Base-by-base conservation (phyloP, 2,329 filamentous ascomycete genomes). In the Myriosclerotinia scirpicola region DNA sequence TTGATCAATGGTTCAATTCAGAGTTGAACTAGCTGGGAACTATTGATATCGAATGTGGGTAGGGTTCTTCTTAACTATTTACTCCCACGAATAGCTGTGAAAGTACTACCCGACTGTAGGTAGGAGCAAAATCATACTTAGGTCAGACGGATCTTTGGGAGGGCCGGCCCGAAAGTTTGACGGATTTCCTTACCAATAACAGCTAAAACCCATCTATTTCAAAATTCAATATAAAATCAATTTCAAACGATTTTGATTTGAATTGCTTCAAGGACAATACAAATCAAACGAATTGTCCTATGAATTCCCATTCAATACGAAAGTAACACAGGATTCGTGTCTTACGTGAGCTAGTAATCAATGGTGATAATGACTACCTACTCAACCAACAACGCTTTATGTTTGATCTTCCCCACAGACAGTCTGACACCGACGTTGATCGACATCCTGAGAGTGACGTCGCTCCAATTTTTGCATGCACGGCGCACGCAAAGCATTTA, bases 391-490 rank as follows among this genome's bases (percentile, higher is more conserved):
- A 17, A 0, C 34, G 11, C 34, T 11, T 55, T 15, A 12, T 26
- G n/a, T 42, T 30, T 56, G 5, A 42, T 15, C 15, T 40, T 22
- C 46, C 48, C 22, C 38, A 17, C 40, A 26, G 26, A 34, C 30
- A 34, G 30, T 34, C 30, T 22, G 22, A 42, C 22, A 56, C 38
- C 22, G 38, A 44, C 22, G 38, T 44, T 20, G 38, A 58, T 58
- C 38, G 11, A 17, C 54, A 30, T 7, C 15, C 17, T 55, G 26
- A 38, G 22, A n/a, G 38, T 55, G 30, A 40, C n/a, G n/a, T 55
- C 36, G 54, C 20, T 38, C 36, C 36, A 55, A 20, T 55, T 55
- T 42, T 55, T 17, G 20, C 54, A 36, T 55, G 36, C 54, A 36
- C 12, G 12, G n/a, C 40, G 36, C 54, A 36, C 12, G 12, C 14